Conservation (phyloP, 2,329 filamentous ascomycete species). For the Phaeosphaeriaceae sp. region DNA sequence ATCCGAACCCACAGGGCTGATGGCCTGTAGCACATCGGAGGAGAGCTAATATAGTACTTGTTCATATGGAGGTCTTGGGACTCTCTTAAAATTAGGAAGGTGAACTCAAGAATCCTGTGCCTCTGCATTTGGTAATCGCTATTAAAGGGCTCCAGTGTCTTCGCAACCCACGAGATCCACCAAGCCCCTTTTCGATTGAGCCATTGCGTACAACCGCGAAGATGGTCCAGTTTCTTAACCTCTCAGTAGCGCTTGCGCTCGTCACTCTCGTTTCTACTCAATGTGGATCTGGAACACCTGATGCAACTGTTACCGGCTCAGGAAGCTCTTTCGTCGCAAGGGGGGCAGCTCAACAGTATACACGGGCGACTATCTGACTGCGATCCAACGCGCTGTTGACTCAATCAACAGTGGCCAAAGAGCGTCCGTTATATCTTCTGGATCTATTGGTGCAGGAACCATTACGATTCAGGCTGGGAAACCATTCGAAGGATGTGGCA, state of each 20-base stretch:
- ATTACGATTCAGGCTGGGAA: conserved; percentile 60
- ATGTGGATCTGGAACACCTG: conserved; percentile 57
- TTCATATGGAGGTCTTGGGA: too few relatives aligned
- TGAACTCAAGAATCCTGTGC: too few relatives aligned
- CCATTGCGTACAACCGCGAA: too few relatives aligned
- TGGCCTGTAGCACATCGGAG: too few relatives aligned
- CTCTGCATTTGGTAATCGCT: too few relatives aligned
- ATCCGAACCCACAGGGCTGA: too few relatives aligned
- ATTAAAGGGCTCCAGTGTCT: too few relatives aligned
- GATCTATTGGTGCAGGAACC: conserved; percentile 61
- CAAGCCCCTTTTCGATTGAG: too few relatives aligned
- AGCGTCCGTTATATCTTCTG: conserved; percentile 61
- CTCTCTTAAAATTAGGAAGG: too few relatives aligned
- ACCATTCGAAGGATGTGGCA: conserved; percentile 65
- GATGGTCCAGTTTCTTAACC: conserved; percentile 48
- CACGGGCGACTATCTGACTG: conserved; percentile 61
- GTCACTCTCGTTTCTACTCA: conserved; percentile 50
- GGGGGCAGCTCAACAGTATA: conserved; percentile 57
- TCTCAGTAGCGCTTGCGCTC: conserved; percentile 54
- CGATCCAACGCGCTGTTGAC: conserved; percentile 62
- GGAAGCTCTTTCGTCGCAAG: conserved; percentile 55
- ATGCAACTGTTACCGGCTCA: conserved; percentile 56
- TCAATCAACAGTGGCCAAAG: conserved; percentile 60
- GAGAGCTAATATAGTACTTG: too few relatives aligned
- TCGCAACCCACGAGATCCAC: too few relatives aligned